A percentile compares a stretch with the other conserved stretches of the same genome.
Evolutionary conservation across 129 eudicot species (phyloP).

Genomic region (Logfia minima): DNA sequence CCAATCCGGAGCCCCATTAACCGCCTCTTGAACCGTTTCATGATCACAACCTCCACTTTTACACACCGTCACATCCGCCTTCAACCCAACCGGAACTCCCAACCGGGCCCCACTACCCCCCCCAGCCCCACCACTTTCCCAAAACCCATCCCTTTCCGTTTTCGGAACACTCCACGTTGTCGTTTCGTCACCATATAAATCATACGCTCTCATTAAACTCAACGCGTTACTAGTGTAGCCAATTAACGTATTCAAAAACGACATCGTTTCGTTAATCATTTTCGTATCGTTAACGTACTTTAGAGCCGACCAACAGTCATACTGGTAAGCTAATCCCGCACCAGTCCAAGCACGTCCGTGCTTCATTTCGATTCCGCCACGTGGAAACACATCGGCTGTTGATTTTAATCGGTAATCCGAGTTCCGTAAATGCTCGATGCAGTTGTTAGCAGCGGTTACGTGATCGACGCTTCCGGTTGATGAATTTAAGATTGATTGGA

Average conservation of each 20-base stretch:
- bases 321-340: slow-evolving; percentile 70
- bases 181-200: slow-evolving; percentile 45
- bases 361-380: slow-evolving; percentile 46
- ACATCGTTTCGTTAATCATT: slow-evolving; percentile 55
- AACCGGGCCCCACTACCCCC: slow-evolving; percentile 12
- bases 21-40: slow-evolving; percentile 74
- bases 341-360: slow-evolving; percentile 77
- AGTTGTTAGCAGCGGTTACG: slow-evolving; percentile 52
- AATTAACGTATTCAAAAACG: slow-evolving; percentile 51
- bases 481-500: slow-evolving; percentile 32
- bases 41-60: slow-evolving; percentile 51
- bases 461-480: slow-evolving; percentile 39
- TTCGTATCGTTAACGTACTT: slow-evolving; percentile 61
- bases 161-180: slow-evolving; percentile 56
- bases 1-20: slow-evolving; percentile 55
- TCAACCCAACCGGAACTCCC: slow-evolving; percentile 50
- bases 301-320: slow-evolving; percentile 77
- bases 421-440: slow-evolving; percentile 42
- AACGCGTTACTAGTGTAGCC: slow-evolving; percentile 54
- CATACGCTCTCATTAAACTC: slow-evolving; percentile 60
- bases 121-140: slow-evolving; percentile 52
- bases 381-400: slow-evolving; percentile 43
- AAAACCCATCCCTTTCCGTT: slow-evolving; percentile 84
- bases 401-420: slow-evolving; percentile 42
- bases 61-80: slow-evolving; percentile 69